Evolutionary conservation across 495 filamentous ascomycete species (phyloP), one percentile per base, ranked within the genome.

Genomic region (Talaromyces proteolyticus): DNA sequence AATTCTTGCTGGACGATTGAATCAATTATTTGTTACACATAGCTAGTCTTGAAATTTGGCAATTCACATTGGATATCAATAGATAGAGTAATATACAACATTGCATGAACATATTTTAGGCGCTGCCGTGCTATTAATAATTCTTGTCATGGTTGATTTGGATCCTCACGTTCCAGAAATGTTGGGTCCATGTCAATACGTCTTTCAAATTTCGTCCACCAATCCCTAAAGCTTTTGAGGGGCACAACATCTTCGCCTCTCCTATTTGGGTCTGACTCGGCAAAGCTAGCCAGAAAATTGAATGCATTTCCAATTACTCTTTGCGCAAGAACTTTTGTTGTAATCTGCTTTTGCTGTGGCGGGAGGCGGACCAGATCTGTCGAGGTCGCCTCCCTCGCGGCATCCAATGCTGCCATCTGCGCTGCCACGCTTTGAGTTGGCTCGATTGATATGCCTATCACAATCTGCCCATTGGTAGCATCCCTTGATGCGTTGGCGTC

Each of bases 191-290:
- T 70, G 61, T 90, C 84, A 23, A 97, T 75, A 66, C 81, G 85
- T 36, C 79, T 80, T 80, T 99, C 93, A 73, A 99, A 99, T 68
- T 95, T 96, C 44, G 68, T 75, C 93, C 93, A 99, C 93, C 94
- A 99, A 47, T 96, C 91, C 62, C 87, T 83, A 66, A 99, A 97
- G 11, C 84, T 86, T 69, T 85, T 88, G 48, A 99, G 61, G 26
- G 94, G 89, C 19, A 99, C 87, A 11, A 94, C 82, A 62, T 96
- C 92, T 44, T 85, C 77, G 10, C 80, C 87, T 29, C 69, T 75
- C 16, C 57, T 54, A 8, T 51, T 61, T 10, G 60, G 58, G 56
- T 71, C 71, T 7, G 61, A 66, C 42, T 74, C 75, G 40, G 85
- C 86, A 75, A 95, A 97, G 57, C 91, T 87, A 19, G 91, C 83